A percentile compares a stretch with the other conserved stretches of the same genome.
Evolutionary conservation across 768 basidiomycete species (phyloP).

Genomic region (Calocera viscosa): DNA sequence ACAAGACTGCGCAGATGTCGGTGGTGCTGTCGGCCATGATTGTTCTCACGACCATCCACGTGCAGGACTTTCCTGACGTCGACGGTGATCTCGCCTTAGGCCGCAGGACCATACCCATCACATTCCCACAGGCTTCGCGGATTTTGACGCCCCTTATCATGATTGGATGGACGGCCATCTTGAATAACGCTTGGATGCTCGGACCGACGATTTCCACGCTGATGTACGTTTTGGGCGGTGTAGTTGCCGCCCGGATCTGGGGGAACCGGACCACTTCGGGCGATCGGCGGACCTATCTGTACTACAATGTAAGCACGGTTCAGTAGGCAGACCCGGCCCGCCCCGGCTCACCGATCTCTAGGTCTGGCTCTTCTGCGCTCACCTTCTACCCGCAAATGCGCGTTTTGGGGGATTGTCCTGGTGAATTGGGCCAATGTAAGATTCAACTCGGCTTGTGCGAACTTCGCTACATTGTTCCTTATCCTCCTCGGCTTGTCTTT

Average conservation of each 20-base stretch:
- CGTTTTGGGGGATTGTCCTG: background rate
- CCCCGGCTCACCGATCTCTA: background rate
- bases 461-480: background rate
- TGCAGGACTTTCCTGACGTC: slow-evolving; percentile 39
- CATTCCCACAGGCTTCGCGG: slow-evolving; percentile 27
- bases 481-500: no score
- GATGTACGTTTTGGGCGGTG: slow-evolving; percentile 23
- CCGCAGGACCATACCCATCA: slow-evolving; percentile 36
- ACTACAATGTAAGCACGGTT: background rate
- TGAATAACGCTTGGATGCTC: slow-evolving; percentile 19
- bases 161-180: slow-evolving; percentile 20
- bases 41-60: slow-evolving; percentile 28
- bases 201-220: slow-evolving; percentile 9
- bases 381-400: background rate
- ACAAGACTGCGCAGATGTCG: background rate
- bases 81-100: slow-evolving; percentile 34
- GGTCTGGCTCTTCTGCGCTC: background rate
- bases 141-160: slow-evolving; percentile 18
- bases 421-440: background rate
- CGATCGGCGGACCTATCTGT: background rate
- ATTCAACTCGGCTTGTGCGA: background rate
- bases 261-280: background rate
- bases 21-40: slow-evolving; percentile 15
- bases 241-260: background rate
- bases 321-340: background rate